Base-by-base conservation (phyloP, 192 early-diverging fungal genomes). In the Globomyces pollinis-pini region DNA sequence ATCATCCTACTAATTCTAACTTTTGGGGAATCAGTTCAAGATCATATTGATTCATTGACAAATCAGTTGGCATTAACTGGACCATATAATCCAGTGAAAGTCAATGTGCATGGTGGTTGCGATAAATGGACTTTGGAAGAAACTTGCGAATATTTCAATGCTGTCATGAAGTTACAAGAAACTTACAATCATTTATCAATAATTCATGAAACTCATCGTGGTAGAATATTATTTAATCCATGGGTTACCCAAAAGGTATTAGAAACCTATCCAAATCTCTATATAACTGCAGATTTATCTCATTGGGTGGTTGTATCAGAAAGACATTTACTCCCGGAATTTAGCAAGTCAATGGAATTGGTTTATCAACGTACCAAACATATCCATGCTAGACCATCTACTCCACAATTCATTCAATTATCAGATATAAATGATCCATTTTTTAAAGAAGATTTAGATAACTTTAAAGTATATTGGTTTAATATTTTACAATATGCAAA, bases 291-390 rank as follows among this genome's bases (percentile, higher is more conserved):
- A 12, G 56, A 62, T 15, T 38, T 62, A 13, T 62, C 61, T 53
- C 61, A 62, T 30, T 62, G 61, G 61, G 53, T 62, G 12, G 60
- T 62, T 15, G 61, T 62, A 15, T 3, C 35, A n/a, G 61, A 62
- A 61, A 9, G 61, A 13, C n/a, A n/a, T n/a, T 32, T 60, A 60
- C 8, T 44, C 15, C 41, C 59, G 11, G 15, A 57, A 3, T n/a
- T n/a, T n/a, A n/a, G n/a, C n/a, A 49, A 60, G 3, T 24, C 41
- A 12, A 30, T 60, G 43, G 18, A 42, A 31, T 49, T 49, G 3
- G 20, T 60, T 9, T n/a, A 64, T 4, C 34, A 20, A 26, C 21
- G 21, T 26, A 63, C 60, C 9, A 6, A 26, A 26, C 61, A 62
- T 59, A 61, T 62, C 33, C 61, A 62, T 44, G 61, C 57, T 3